Percentiles rank a stretch among this genome's conserved stretches.
phyloP scores from a whole-genome alignment of 331 rosid genomes.

The Malus hybrid region DNA sequence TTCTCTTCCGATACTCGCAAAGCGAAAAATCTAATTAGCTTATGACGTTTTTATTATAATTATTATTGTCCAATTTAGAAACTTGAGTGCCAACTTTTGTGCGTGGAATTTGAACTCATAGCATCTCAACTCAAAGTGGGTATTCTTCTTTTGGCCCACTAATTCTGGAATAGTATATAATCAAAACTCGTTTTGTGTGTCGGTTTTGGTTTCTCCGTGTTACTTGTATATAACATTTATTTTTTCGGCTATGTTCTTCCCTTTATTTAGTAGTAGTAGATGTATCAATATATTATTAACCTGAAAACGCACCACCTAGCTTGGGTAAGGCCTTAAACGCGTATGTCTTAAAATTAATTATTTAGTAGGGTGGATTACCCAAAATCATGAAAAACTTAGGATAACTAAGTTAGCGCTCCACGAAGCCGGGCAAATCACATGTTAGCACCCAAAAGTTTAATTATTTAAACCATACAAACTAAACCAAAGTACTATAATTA shows the following conservation, averaged over 20 bases:
- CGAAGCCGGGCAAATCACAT: conserved; percentile 18
- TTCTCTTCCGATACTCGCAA: too few species aligned
- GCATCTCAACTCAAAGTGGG: not conserved
- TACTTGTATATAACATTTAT: not conserved
- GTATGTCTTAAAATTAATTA: not conserved
- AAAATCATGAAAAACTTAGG: conserved; percentile 6
- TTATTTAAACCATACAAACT: not conserved
- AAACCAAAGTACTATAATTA: not conserved
- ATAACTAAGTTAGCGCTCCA: not conserved
- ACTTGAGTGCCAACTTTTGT: not conserved
- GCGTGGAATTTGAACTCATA: not conserved
- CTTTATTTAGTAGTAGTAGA: not conserved
- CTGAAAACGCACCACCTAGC: not conserved
- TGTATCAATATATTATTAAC: not conserved
- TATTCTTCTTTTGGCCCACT: not conserved
- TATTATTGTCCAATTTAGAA: not conserved
- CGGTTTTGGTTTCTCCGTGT: not conserved
- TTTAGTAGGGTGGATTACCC: conserved; percentile 18
- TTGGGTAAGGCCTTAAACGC: conserved; percentile 19
- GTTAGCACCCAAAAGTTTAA: conserved; percentile 8
- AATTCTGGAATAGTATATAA: not conserved
- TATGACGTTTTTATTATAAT: too few species aligned
- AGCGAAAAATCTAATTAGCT: too few species aligned
- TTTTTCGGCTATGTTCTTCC: not conserved
- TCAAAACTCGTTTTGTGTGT: not conserved